Percentiles rank a stretch among this genome's conserved stretches.
These are phyloP conservation scores for Acanthamoeba triangularis DNA, from an alignment of 208 protist genomes.

Conservation along the genomic window DNA sequence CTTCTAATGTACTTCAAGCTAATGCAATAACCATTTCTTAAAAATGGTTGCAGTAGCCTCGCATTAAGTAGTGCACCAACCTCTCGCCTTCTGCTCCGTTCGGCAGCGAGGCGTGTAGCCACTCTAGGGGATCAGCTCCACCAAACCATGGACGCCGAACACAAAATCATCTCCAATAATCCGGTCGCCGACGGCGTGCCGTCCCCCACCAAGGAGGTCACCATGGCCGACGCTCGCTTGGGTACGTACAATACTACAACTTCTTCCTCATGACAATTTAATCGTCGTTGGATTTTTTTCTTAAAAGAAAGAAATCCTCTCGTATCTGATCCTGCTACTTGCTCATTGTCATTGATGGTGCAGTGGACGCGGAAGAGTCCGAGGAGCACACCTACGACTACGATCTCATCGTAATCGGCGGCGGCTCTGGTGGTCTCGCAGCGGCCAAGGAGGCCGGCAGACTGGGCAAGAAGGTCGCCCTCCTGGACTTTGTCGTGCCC, in stretches of 20 bases:
- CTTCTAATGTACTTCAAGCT: neutral
- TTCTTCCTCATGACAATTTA: neutral
- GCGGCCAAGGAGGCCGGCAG: slow-evolving; percentile 88
- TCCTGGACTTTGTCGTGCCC: slow-evolving; percentile 93
- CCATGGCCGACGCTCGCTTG: neutral
- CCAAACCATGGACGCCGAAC: neutral
- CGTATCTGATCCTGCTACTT: neutral
- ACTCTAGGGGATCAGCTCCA: neutral
- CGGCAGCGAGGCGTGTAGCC: neutral
- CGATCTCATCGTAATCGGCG: slow-evolving; percentile 91
- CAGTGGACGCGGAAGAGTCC: slow-evolving; percentile 32
- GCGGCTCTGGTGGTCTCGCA: slow-evolving; percentile 93
- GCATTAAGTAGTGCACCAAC: neutral
- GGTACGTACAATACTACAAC: neutral
- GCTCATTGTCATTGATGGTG: neutral
- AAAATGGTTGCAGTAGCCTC: neutral
- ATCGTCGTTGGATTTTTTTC: too few species aligned
- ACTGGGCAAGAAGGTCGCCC: slow-evolving; percentile 84
- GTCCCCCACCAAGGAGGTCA: neutral
- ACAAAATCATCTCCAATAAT: slow-evolving; percentile 22
- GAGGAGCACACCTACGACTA: slow-evolving; percentile 80
- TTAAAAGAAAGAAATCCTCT: neutral
- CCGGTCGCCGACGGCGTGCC: neutral
- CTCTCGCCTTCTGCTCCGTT: neutral
- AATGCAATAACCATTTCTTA: neutral